phyloP scores from a whole-genome alignment of 805 yeast genomes.

The Candida dendrica region DNA sequence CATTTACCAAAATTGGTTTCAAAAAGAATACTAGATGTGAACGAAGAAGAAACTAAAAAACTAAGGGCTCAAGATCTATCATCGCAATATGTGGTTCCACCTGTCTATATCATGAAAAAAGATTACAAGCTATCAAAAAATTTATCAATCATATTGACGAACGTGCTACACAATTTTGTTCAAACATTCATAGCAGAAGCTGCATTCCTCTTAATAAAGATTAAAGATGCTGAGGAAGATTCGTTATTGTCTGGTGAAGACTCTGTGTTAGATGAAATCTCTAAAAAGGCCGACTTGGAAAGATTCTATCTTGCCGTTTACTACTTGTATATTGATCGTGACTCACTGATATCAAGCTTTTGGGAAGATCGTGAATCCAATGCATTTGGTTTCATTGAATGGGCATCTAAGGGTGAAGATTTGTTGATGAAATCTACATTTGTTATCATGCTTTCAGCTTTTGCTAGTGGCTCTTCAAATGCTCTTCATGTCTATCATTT shows the following conservation, averaged over 20 bases:
- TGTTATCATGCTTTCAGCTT: slow-evolving; percentile 69
- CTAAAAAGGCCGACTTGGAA: slow-evolving; percentile 79
- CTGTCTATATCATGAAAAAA: slow-evolving; percentile 14
- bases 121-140: slow-evolving; percentile 17
- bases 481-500: slow-evolving; percentile 47
- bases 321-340: slow-evolving; percentile 58
- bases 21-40: slow-evolving; percentile 43
- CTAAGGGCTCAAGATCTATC: slow-evolving; percentile 20
- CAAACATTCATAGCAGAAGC: slow-evolving; percentile 52
- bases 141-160: slow-evolving; percentile 24
- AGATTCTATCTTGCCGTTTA: slow-evolving; percentile 74
- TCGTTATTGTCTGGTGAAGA: slow-evolving; percentile 51
- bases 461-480: slow-evolving; percentile 53
- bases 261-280: slow-evolving; percentile 51
- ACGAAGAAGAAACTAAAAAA: slow-evolving; percentile 32
- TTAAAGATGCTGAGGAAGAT: slow-evolving; percentile 73
- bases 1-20: slow-evolving; percentile 55
- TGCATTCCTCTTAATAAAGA: slow-evolving; percentile 57
- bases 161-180: slow-evolving; percentile 43
- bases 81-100: slow-evolving; percentile 6
- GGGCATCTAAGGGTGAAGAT: slow-evolving; percentile 82
- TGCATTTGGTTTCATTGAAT: slow-evolving; percentile 71
- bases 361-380: slow-evolving; percentile 67
- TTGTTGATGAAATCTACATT: slow-evolving; percentile 78
- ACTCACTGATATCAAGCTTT: slow-evolving; percentile 47